phyloP scores from a whole-genome alignment of 2,329 filamentous ascomycete species.

The Talaromyces albobiverticillius region DNA sequence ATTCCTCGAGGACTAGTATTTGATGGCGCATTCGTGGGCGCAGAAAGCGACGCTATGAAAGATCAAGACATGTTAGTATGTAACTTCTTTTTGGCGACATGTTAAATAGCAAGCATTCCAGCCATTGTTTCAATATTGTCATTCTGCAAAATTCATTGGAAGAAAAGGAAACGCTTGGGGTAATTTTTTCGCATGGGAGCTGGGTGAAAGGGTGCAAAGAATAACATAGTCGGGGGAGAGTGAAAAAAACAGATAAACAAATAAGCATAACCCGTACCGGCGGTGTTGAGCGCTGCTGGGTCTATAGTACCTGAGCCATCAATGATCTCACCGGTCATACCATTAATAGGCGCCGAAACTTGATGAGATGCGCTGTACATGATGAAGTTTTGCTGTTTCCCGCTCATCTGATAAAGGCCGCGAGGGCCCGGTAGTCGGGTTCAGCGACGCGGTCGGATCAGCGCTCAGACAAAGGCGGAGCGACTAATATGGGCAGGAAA shows the following conservation, averaged over 20 bases:
- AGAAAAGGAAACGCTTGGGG: no score
- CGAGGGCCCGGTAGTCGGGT: conserved; percentile 32
- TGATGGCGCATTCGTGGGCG: conserved; percentile 49
- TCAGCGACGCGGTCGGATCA: conserved; percentile 24
- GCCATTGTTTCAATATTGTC: not conserved
- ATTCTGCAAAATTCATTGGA: not conserved
- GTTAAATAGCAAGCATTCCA: not conserved
- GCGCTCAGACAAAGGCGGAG: conserved; percentile 14
- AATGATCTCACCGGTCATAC: conserved; percentile 50
- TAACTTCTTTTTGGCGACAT: not conserved
- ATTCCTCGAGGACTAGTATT: conserved; percentile 63
- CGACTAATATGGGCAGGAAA: conserved; percentile 5
- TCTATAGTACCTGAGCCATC: conserved; percentile 88
- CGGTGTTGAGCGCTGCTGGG: conserved; percentile 78
- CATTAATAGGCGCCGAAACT: conserved; percentile 63
- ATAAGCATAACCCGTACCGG: conserved; percentile 57
- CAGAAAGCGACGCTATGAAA: conserved; percentile 35
- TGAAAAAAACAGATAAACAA: conserved; percentile 10
- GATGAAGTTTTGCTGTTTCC: conserved; percentile 27
- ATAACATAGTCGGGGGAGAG: no score
- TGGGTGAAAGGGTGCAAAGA: no score
- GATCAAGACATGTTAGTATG: conserved; percentile 16
- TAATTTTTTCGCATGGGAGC: no score
- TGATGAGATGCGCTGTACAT: conserved; percentile 49
- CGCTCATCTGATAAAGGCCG: conserved; percentile 26